Percentiles rank a stretch among this genome's conserved stretches.
Conservation (phyloP, 345 rosid species). For the Camelina laxa region DNA sequence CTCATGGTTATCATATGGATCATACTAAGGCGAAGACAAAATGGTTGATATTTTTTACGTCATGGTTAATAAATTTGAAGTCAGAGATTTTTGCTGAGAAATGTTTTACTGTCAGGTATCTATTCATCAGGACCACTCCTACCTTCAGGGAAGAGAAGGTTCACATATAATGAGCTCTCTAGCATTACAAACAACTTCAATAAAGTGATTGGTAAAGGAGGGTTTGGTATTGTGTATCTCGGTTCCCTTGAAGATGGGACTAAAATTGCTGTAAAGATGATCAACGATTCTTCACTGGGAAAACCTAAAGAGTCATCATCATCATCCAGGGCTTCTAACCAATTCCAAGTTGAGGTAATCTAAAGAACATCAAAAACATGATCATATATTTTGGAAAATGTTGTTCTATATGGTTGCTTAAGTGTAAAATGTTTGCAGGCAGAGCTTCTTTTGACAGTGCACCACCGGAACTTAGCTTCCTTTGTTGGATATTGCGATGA, state of each 20-base stretch:
- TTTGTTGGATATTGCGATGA: conserved; percentile 53
- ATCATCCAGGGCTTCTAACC: conserved; percentile 36
- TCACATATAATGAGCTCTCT: conserved; percentile 39
- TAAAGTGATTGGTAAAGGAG: conserved; percentile 51
- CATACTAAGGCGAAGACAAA: conserved; percentile 35
- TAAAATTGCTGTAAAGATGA: conserved; percentile 56
- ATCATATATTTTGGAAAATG: neutral
- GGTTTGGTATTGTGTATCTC: conserved; percentile 52
- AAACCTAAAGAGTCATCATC: conserved; percentile 12
- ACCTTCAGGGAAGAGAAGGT: conserved; percentile 33
- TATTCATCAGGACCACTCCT: conserved; percentile 31
- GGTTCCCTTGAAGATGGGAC: conserved; percentile 42
- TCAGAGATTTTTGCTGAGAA: neutral
- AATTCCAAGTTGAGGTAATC: conserved; percentile 55
- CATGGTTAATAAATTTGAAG: neutral
- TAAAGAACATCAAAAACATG: neutral
- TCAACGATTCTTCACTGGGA: conserved; percentile 37
- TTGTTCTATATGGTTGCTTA: neutral
- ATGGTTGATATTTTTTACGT: conserved; percentile 16
- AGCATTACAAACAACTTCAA: conserved; percentile 47
- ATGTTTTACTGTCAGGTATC: conserved; percentile 1
- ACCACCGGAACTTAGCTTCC: conserved; percentile 51
- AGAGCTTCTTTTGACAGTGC: conserved; percentile 49
- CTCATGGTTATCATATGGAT: conserved; percentile 35
- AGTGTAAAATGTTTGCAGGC: conserved; percentile 45